Evolutionary conservation across 2,329 filamentous ascomycete genomes (phyloP), one percentile per base, ranked within the genome.

Genomic region (Xylariaceae sp.): DNA sequence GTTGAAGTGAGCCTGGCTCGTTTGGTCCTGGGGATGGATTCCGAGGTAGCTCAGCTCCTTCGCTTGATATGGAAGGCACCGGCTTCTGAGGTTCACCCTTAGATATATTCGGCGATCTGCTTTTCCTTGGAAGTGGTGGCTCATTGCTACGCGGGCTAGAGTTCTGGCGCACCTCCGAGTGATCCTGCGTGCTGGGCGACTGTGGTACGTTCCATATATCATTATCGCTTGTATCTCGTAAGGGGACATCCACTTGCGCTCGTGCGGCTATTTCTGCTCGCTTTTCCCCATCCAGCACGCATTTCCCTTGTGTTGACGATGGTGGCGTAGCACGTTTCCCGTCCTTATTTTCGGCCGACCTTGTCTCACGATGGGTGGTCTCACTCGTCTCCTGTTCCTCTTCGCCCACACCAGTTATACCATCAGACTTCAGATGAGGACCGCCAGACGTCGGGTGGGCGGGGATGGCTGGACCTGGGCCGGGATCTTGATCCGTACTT

Each of bases 111-210:
- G 45, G 47, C 8, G 45, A 41, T 16, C 56, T 54, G 36, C 47
- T 55, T 41, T 47, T 57, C 36, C 49, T 59, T 26, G 7, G 7
- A 37, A 16, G 36, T 7, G 29, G 56, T 26, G 13, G 12, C 15
- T 8, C 39, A 19, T 32, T 29, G 18, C 15, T 40, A 36, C 10
- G 5, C 7, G 13, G 16, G 16, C 32, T 30, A 36, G 32, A n/a
- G 40, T 44, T 41, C 3, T n/a, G 13, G 18, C 16, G 19, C 37
- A 34, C 41, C 22, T 51, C 45, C 15, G 1, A 16, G 40, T 5
- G 39, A 37, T 15, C 32, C 16, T 16, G 26, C 29, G 45, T 36
- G 15, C n/a, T 39, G 26, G 53, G 48, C 29, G 51, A 53, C 2
- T n/a, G n/a, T 12, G 47, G 45, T 9, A 53, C 3, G 9, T 55